Evolutionary conservation across 495 filamentous ascomycete genomes (phyloP).

Genomic region (Diplogelasinospora grovesii): DNA sequence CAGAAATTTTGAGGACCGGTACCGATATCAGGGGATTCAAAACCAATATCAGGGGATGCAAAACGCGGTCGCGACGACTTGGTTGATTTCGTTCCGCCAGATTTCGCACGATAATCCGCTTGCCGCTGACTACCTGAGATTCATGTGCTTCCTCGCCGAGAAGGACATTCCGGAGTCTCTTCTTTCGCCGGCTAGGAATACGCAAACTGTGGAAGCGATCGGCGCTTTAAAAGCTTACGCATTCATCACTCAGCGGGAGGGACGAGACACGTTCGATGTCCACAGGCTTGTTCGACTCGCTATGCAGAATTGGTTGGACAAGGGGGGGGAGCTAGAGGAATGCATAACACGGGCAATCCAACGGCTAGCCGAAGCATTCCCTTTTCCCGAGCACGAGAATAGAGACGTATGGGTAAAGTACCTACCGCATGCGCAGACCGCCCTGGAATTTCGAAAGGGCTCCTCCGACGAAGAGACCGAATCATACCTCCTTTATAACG

Average conservation of each 20-base stretch:
- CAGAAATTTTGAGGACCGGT: conserved; percentile 11
- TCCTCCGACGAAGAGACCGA: not conserved
- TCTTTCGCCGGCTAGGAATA: not conserved
- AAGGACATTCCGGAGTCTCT: conserved; percentile 28
- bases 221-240: conserved; percentile 34
- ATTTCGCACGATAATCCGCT: conserved; percentile 28
- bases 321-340: conserved; percentile 13
- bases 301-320: conserved; percentile 37
- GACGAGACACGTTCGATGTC: conserved; percentile 26
- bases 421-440: conserved; percentile 32
- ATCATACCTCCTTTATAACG: conserved; percentile 5
- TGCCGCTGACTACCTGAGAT: conserved; percentile 33
- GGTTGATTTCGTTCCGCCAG: conserved; percentile 32
- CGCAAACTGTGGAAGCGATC: conserved; percentile 3
- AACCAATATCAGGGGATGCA: conserved; percentile 20
- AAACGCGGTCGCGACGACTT: conserved; percentile 29
- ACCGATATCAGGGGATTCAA: conserved; percentile 21
- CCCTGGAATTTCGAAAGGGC: conserved; percentile 13
- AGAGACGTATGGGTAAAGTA: conserved; percentile 27
- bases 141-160: conserved; percentile 34
- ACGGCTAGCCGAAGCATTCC: conserved; percentile 26
- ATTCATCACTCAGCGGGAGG: conserved; percentile 27
- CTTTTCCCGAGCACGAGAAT: conserved; percentile 24
- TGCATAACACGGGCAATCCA: conserved; percentile 25
- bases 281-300: conserved; percentile 40